phyloP scores from a whole-genome alignment of 2,329 filamentous ascomycete species.

The Apiospora aurea region DNA sequence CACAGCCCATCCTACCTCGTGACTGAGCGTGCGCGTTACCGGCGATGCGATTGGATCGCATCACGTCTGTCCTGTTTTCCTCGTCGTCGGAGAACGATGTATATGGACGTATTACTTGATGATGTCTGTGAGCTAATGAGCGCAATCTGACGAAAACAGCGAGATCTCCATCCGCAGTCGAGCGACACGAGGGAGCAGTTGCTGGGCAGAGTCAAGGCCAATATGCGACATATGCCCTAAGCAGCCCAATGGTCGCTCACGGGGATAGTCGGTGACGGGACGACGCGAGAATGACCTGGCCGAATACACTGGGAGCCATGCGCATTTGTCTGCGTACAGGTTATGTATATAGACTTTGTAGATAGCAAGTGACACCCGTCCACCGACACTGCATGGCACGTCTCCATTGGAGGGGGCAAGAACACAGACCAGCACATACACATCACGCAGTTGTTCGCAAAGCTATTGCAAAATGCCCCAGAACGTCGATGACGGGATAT shows the following conservation, averaged over 20 bases:
- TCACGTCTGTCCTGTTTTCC: too few relatives aligned
- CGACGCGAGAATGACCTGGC: not conserved
- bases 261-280: too few relatives aligned
- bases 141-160: too few relatives aligned
- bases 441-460: not conserved
- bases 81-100: too few relatives aligned
- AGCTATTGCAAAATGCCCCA: not conserved
- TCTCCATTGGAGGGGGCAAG: not conserved
- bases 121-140: too few relatives aligned
- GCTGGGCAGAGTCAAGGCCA: conserved; percentile 72
- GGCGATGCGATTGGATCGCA: too few relatives aligned
- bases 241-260: not conserved
- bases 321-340: not conserved
- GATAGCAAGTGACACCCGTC: not conserved
- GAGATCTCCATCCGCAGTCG: conserved; percentile 66
- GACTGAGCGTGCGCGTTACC: too few relatives aligned
- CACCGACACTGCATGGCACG: not conserved
- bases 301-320: not conserved
- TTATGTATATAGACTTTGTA: not conserved
- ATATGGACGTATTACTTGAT: too few relatives aligned
- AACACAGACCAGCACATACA: not conserved
- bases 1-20: too few relatives aligned
- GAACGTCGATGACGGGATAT: not conserved
- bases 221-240: conserved; percentile 52
- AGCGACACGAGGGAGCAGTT: conserved; percentile 69